Conservation (phyloP, 148 eudicot species). For the Fagopyrum esculentum region DNA sequence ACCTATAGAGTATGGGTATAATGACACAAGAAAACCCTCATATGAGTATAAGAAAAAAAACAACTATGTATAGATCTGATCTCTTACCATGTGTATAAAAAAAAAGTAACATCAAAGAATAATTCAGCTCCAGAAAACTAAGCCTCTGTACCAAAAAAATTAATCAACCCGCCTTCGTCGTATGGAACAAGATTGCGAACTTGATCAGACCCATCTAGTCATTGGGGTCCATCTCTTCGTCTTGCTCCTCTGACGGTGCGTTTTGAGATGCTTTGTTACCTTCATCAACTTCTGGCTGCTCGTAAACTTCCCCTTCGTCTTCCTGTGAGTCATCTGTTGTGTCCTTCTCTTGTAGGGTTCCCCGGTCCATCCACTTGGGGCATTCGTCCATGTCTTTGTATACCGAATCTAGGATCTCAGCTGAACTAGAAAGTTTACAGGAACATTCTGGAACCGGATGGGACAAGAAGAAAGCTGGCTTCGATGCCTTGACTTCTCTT, state of each 20-base stretch:
- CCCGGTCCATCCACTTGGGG: slow-evolving; percentile 58
- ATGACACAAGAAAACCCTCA: not conserved
- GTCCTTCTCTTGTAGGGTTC: slow-evolving; percentile 28
- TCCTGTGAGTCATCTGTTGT: slow-evolving; percentile 40
- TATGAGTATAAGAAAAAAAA: not conserved
- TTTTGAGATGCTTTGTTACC: slow-evolving; percentile 23
- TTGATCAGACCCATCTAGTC: slow-evolving; percentile 31
- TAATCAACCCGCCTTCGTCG: not conserved
- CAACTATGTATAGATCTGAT: slow-evolving; percentile 5
- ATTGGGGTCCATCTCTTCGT: slow-evolving; percentile 87
- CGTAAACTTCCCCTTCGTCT: slow-evolving; percentile 48
- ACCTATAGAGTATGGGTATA: not conserved
- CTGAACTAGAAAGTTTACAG: slow-evolving; percentile 46
- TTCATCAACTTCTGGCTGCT: slow-evolving; percentile 41
- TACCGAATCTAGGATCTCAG: slow-evolving; percentile 23
- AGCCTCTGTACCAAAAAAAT: not conserved
- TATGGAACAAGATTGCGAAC: too few relatives aligned
- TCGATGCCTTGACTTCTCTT: slow-evolving; percentile 41
- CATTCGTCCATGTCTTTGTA: slow-evolving; percentile 43
- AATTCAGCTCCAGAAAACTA: not conserved
- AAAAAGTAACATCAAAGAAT: not conserved
- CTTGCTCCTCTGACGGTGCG: slow-evolving; percentile 43
- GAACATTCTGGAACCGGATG: slow-evolving; percentile 89
- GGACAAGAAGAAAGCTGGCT: slow-evolving; percentile 56
- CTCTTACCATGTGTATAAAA: not conserved